A percentile compares a stretch with the other conserved stretches of the same genome.
Conservation (phyloP, 345 rosid genomes). For the Corchorus capsularis region DNA sequence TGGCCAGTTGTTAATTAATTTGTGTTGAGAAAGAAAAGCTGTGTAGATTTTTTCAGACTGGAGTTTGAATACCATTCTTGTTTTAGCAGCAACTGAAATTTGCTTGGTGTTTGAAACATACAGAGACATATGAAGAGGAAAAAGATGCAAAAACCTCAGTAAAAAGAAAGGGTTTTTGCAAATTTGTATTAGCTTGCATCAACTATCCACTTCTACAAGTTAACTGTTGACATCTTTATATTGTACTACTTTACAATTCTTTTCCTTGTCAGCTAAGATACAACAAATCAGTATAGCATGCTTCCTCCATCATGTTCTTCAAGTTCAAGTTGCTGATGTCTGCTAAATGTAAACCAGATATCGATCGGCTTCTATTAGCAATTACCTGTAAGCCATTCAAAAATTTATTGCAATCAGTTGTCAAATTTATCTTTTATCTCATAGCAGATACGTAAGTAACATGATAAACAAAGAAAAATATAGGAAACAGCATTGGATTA, state of each 20-base stretch:
- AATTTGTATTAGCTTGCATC: not conserved
- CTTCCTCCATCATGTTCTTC: not conserved
- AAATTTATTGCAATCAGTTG: not conserved
- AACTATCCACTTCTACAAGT: conserved; percentile 2
- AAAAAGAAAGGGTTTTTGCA: not conserved
- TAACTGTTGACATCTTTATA: not conserved
- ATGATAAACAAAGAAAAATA: not conserved
- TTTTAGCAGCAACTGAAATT: too few relatives aligned
- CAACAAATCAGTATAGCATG: not conserved
- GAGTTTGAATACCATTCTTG: not conserved
- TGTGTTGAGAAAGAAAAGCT: not conserved
- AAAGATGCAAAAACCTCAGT: not conserved
- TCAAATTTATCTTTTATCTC: not conserved
- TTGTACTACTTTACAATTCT: not conserved
- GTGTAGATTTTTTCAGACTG: not conserved
- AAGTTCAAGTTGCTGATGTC: not conserved
- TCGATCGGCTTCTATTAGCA: conserved; percentile 9
- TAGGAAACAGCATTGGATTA: not conserved
- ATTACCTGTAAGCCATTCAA: not conserved
- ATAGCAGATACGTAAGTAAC: not conserved
- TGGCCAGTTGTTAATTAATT: not conserved
- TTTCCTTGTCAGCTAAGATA: not conserved
- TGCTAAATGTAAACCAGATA: not conserved
- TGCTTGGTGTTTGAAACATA: not conserved
- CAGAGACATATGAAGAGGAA: not conserved